phyloP scores from a whole-genome alignment of 257 asterid genomes.

The Gentiana dahurica region DNA sequence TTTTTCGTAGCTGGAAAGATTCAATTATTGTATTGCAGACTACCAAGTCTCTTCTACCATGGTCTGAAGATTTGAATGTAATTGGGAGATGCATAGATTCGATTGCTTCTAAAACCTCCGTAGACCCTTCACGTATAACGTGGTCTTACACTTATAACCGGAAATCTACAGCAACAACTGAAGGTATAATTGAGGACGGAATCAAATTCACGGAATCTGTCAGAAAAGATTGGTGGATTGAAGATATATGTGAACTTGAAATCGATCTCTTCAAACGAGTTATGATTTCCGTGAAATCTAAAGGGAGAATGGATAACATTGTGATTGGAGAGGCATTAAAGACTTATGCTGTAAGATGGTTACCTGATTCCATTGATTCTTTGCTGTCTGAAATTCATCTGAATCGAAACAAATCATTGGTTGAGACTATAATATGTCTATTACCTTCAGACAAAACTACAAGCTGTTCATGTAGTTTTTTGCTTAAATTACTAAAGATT shows the following conservation, averaged over 20 bases:
- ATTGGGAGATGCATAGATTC: constrained; percentile 76
- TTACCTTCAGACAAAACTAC: constrained; percentile 58
- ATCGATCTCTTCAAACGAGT: constrained; percentile 69
- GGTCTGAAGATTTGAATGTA: constrained; percentile 74
- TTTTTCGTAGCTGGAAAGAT: constrained; percentile 85
- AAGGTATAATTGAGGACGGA: constrained; percentile 33
- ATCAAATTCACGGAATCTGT: constrained; percentile 30
- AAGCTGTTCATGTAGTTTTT: constrained; percentile 57
- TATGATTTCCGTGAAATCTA: constrained; percentile 65
- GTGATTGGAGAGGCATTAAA: constrained; percentile 73
- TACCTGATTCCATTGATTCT: constrained; percentile 71
- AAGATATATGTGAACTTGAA: constrained; percentile 80
- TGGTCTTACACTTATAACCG: constrained; percentile 85
- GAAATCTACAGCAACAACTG: constrained; percentile 29
- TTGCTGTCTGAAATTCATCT: constrained; percentile 59
- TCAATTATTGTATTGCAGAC: constrained; percentile 82
- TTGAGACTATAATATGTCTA: constrained; percentile 76
- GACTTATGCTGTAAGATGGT: constrained; percentile 74
- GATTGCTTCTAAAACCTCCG: constrained; percentile 74
- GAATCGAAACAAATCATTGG: constrained; percentile 53
- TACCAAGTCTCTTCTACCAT: constrained; percentile 57
- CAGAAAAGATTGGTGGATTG: constrained; percentile 93
- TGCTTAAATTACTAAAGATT: constrained; percentile 71
- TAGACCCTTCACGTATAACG: constrained; percentile 62
- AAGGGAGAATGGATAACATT: constrained; percentile 64